These are phyloP conservation scores for Xenoacremonium recifei DNA, from an alignment of 2,329 filamentous ascomycete species.

Conservation along the genomic window DNA sequence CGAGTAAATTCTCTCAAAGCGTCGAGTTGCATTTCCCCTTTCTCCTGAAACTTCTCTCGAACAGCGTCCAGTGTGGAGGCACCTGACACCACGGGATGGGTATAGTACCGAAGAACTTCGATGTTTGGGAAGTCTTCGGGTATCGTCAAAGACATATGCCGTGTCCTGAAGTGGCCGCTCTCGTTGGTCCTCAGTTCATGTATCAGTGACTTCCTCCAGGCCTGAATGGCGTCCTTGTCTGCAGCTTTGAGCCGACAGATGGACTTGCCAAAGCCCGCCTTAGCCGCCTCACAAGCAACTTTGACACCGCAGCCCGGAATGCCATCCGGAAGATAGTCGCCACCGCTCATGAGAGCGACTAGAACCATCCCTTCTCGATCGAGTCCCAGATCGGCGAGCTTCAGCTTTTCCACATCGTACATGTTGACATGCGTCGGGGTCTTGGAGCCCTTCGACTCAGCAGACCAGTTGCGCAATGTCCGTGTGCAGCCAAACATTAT, in stretches of 20 bases:
- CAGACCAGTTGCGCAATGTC: conserved; percentile 80
- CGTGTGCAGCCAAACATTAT: conserved; percentile 91
- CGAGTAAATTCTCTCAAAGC: conserved; percentile 71
- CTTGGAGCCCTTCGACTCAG: conserved; percentile 65
- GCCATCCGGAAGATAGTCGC: conserved; percentile 88
- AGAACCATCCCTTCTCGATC: conserved; percentile 89
- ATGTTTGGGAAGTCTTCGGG: conserved; percentile 79
- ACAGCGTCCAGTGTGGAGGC: conserved; percentile 41
- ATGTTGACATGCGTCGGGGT: conserved; percentile 82
- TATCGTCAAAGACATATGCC: conserved; percentile 70
- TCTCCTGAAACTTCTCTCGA: conserved; percentile 22
- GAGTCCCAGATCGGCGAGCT: conserved; percentile 55
- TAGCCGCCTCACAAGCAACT: conserved; percentile 84
- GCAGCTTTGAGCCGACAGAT: conserved; percentile 64
- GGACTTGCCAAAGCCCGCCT: conserved; percentile 78
- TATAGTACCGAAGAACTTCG: conserved; percentile 82
- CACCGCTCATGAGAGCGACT: conserved; percentile 91
- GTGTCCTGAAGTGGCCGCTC: conserved; percentile 73
- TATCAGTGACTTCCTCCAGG: conserved; percentile 71
- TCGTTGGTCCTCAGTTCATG: conserved; percentile 83
- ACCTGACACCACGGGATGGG: conserved; percentile 78
- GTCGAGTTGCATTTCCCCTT: conserved; percentile 27
- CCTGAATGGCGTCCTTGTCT: conserved; percentile 57
- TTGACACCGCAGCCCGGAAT: conserved; percentile 86
- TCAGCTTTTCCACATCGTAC: conserved; percentile 64